Evolutionary conservation across 192 early-diverging fungal genomes (phyloP), one percentile per base, ranked within the genome.

Genomic region (Backusella parvicylindrica): DNA sequence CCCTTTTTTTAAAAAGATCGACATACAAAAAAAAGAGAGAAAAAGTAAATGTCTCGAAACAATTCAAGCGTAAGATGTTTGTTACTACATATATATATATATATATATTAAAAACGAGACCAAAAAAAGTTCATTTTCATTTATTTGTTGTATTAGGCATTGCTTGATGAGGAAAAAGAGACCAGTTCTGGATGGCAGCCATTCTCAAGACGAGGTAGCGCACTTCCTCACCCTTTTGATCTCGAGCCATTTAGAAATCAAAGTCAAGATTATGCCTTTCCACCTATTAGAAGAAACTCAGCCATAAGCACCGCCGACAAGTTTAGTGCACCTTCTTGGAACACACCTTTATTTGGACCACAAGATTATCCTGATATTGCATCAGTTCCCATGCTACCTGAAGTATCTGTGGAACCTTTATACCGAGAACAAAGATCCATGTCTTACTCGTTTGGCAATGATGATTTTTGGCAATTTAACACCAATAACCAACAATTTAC

Each of bases 381-480:
- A 69, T 64, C 74, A 68, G 76, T 69, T 64, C 84, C 72, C 47
- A 75, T 72, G 84, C 68, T 75, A 60, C 47, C 77, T 26, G 78
- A 69, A 37, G 84, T 84, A 18, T 78, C 80, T 2, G 79, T 69
- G n/a, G 76, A 86, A 66, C 76, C 84, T 9, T 41, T 75, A 23
- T 80, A 72, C 60, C 81, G 89, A 21, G 80, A 88, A 77, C 84
- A 84, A 26, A 76, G 89, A 35, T 88, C 86, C 72, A 81, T 84
- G 32, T 90, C 89, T 0, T 88, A 86, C 75, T 90, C 89, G 6
- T 71, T 89, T 30, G 86, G 77, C 82, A 77, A 80, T 72, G 74
- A 40, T 66, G 74, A 72, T 78, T 53, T 65, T 76, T 70, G 31
- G 73, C 68, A 23, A 80, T 76, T 26, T 70, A 77, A 53, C 56